Conservation (phyloP, 345 rosid species). For the Syzygium aqueum region DNA sequence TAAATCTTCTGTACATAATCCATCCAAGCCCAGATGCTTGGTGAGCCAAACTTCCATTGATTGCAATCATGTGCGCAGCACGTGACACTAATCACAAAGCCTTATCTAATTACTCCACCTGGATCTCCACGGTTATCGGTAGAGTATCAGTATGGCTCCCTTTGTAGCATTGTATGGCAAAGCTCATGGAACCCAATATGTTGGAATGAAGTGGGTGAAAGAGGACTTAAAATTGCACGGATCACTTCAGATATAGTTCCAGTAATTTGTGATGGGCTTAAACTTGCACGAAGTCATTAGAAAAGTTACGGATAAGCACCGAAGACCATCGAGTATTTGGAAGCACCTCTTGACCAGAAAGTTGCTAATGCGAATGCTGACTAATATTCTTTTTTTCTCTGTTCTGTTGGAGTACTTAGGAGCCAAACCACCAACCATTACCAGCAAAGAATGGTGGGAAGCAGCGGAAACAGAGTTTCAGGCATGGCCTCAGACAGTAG, state of each 20-base stretch:
- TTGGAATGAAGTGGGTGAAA: background rate
- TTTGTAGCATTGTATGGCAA: background rate
- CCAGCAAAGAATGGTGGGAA: slow-evolving; percentile 73
- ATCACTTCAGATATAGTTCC: background rate
- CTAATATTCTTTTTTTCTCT: background rate
- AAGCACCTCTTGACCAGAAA: background rate
- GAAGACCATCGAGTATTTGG: background rate
- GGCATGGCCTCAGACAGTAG: slow-evolving; percentile 91
- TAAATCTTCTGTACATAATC: background rate
- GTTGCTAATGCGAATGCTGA: background rate
- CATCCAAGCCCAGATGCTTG: slow-evolving; percentile 23
- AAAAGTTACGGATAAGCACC: background rate
- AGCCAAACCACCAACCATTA: slow-evolving; percentile 56
- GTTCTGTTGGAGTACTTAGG: slow-evolving; percentile 22
- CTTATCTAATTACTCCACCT: background rate
- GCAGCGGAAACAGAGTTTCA: slow-evolving; percentile 78
- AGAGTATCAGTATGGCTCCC: background rate
- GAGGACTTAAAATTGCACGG: too few species aligned
- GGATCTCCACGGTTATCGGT: accelerated
- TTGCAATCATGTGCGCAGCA: background rate
- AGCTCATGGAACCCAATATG: background rate
- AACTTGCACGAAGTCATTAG: background rate
- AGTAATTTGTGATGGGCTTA: background rate
- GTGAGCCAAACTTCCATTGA: background rate
- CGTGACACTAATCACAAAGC: background rate